Evolutionary conservation across 805 yeast species (phyloP).

Genomic region (Candida xiaguanensis): DNA sequence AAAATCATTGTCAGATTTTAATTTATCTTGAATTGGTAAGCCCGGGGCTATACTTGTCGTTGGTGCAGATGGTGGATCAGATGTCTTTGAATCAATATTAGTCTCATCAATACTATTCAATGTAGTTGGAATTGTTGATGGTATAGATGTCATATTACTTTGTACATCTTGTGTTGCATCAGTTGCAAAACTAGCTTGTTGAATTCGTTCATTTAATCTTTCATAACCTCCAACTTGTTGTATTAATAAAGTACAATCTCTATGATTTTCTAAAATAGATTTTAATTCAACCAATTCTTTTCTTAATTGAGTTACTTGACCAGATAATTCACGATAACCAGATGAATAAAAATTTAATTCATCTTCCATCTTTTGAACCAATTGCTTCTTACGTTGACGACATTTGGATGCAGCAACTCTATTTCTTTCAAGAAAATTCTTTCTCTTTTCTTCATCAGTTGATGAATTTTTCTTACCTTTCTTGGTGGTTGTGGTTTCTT

Average conservation of each 20-base stretch:
- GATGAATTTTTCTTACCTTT: slow-evolving; percentile 9
- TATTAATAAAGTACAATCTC: slow-evolving; percentile 41
- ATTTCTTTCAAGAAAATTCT: slow-evolving; percentile 80
- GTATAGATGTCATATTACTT: slow-evolving; percentile 25
- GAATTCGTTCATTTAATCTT: slow-evolving; percentile 40
- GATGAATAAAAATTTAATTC: slow-evolving; percentile 67
- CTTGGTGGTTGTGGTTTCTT: slow-evolving; percentile 3
- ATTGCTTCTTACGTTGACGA: slow-evolving; percentile 89
- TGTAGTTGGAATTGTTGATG: slow-evolving; percentile 40
- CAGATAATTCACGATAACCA: slow-evolving; percentile 64
- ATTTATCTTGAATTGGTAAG: not conserved
- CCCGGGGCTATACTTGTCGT: slow-evolving; percentile 1
- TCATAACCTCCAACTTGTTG: slow-evolving; percentile 47
- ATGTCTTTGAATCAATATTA: slow-evolving; percentile 7
- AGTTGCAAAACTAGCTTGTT: slow-evolving; percentile 27
- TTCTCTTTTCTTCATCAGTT: slow-evolving; percentile 49
- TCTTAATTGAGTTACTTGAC: slow-evolving; percentile 54
- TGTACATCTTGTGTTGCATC: slow-evolving; percentile 22
- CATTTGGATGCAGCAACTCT: slow-evolving; percentile 95
- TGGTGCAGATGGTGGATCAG: slow-evolving; percentile 9
- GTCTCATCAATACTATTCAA: slow-evolving; percentile 12
- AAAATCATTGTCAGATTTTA: not conserved
- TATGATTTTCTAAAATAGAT: slow-evolving; percentile 46
- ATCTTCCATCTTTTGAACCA: slow-evolving; percentile 75
- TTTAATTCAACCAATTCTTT: slow-evolving; percentile 54